Evolutionary conservation across 805 yeast species (phyloP).

Genomic region (Kazachstania psychrophila): DNA sequence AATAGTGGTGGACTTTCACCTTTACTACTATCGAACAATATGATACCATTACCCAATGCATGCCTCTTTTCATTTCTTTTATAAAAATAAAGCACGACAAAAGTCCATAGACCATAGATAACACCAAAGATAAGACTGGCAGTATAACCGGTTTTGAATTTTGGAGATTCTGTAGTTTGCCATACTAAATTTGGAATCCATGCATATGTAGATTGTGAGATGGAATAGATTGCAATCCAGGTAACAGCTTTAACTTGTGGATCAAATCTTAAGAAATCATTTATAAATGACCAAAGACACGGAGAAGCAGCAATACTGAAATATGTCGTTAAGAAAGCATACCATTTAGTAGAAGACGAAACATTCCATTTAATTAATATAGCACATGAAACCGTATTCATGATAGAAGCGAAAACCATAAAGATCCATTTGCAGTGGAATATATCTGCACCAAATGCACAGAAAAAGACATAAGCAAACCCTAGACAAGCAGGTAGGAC

Average conservation of each 20-base stretch:
- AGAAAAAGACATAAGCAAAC: constrained; percentile 38
- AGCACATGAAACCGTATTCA: constrained; percentile 46
- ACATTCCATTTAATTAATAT: constrained; percentile 54
- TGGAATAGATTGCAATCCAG: constrained; percentile 46
- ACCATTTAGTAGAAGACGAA: constrained; percentile 51
- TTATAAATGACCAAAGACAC: constrained; percentile 48
- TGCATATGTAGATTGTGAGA: constrained; percentile 52
- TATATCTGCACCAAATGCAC: constrained; percentile 42
- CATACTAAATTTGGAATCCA: constrained; percentile 47
- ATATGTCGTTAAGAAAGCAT: constrained; percentile 50
- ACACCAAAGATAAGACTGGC: constrained; percentile 41
- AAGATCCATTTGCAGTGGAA: constrained; percentile 46
- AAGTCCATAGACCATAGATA: constrained; percentile 40
- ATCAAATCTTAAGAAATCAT: constrained; percentile 49
- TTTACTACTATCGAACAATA: constrained; percentile 35
- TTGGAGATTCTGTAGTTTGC: constrained; percentile 51
- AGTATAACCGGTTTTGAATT: constrained; percentile 44
- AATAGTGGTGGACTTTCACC: constrained; percentile 26
- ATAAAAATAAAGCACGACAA: constrained; percentile 44
- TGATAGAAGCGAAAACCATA: constrained; percentile 41
- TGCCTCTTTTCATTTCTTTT: constrained; percentile 41
- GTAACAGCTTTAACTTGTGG: constrained; percentile 47
- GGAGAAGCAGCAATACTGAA: constrained; percentile 59
- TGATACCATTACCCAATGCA: constrained; percentile 42
- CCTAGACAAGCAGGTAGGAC: constrained; percentile 54